Base-by-base conservation (phyloP, 345 rosid genomes). In the Populus davidiana region DNA sequence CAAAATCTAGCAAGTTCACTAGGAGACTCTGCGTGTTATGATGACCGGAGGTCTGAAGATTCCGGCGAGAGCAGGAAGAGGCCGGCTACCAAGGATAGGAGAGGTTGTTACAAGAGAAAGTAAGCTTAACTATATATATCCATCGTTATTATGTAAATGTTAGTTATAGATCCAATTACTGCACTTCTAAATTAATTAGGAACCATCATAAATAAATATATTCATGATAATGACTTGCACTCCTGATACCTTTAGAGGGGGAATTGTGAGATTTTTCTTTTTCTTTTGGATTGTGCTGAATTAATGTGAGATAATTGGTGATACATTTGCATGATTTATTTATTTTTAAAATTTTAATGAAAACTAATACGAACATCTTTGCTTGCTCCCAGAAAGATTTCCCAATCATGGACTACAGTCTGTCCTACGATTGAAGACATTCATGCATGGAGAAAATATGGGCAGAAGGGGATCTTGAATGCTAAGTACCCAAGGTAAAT, bases 71-170 rank as follows among this genome's bases (percentile, higher is more conserved):
- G 89, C 79, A 85, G 75, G 81, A 92, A 88, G 85, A 88, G 79
- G 41, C 49, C 74, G 41, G 72, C 76, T 65, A 17, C 78, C 52
- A 86, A 82, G 81, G 90, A 83, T 27, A 87, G 67, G 80, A 88
- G 97, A 72, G 98, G 97, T 4, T 86, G 88, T 81, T 87, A 94
- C 88, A 93, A 91, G 84, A 90, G 98, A 86, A 89, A 88, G 98
- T 93, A 86, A 80, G 87, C 36, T 62, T 39, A 39, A 11, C 23
- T 8, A 35, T 10, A 33, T 4, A 35, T 4, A 33, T 4, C 35
- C 35, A 33, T 33, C 35, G 35, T 33, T 33, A 33, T 33, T 3
- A 33, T 33, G 35, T 33, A 33, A 33, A 33, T 33, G 5, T 33
- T 33, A 33, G 35, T 33, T 33, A 33, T 33, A 33, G 0, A 38